Conservation (phyloP, 2,329 filamentous ascomycete genomes). For the Graphilbum sp. region DNA sequence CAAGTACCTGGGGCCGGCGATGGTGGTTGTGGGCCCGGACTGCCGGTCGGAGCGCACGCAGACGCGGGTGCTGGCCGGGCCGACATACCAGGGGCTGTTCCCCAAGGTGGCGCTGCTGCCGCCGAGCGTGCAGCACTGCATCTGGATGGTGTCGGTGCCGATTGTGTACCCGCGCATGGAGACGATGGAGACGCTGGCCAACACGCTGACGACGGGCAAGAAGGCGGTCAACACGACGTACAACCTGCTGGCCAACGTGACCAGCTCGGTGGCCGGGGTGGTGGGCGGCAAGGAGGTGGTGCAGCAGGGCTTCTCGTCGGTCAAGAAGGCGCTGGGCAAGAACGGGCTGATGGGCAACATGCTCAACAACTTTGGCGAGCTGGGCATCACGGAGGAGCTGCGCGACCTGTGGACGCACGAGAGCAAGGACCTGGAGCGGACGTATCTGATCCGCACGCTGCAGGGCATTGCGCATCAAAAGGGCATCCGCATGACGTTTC, state of each 20-base stretch:
- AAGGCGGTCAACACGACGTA: slow-evolving; percentile 93
- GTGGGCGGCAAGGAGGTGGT: slow-evolving; percentile 91
- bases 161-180: slow-evolving; percentile 83
- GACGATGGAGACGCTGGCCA: slow-evolving; percentile 76
- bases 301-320: slow-evolving; percentile 77
- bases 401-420: slow-evolving; percentile 98
- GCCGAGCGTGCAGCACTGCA: slow-evolving; percentile 85
- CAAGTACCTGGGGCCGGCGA: slow-evolving; percentile 83
- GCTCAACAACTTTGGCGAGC: slow-evolving; percentile 87
- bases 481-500: slow-evolving; percentile 88
- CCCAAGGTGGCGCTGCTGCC: slow-evolving; percentile 86
- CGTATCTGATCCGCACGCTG: slow-evolving; percentile 87
- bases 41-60: slow-evolving; percentile 84
- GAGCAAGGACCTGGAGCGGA: slow-evolving; percentile 90
- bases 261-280: slow-evolving; percentile 85
- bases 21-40: slow-evolving; percentile 80
- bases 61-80: slow-evolving; percentile 82
- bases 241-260: slow-evolving; percentile 89
- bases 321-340: slow-evolving; percentile 95
- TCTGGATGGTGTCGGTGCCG: slow-evolving; percentile 90
- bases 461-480: slow-evolving; percentile 94
- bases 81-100: slow-evolving; percentile 94
- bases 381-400: slow-evolving; percentile 86
- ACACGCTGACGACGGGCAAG: slow-evolving; percentile 87
- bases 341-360: slow-evolving; percentile 90